Evolutionary conservation across 805 yeast species (phyloP), one percentile per base, ranked within the genome.

Genomic region (Danielozyma ontarioensis): DNA sequence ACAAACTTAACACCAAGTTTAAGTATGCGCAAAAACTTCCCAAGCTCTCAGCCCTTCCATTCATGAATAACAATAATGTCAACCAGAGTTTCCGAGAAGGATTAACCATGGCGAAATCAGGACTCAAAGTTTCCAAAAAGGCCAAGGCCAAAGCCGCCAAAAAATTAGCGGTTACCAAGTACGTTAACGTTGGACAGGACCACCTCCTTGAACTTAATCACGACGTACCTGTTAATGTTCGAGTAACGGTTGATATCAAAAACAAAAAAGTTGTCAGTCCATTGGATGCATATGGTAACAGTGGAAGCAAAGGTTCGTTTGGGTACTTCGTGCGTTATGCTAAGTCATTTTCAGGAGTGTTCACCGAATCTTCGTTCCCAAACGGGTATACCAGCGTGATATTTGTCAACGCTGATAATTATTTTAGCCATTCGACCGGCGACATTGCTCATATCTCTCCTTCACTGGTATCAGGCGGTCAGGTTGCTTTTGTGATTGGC

Each of bases 311-410:
- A 37, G 63, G 76, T 2, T 64, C 82, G 4, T 80, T 74, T 51
- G 95, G 95, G 0, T 88, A 82, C 53, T 74, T 72, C 36, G 89
- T 88, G 2, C 64, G 97, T 36, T 59, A 81, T 8, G 85, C 83
- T 3, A 64, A 68, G 33, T 50, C 63, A 4, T 78, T 87, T 47
- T 72, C 77, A 27, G 62, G 77, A 4, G 55, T 88, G 0, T 88
- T 85, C 57, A 80, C 93, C 12, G 84, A 83, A 47, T 70, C 83
- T 29, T 64, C 80, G 3, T 69, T 68, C 36, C 70, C 76, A 2
- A 57, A 59, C 2, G 95, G 95, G 1, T 88, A 88, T 53, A 67
- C 81, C 0, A 76, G 74, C 44, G 71, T 87, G 2, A 51, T 82
- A 2, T 83, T 73, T 57, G 72, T 79, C 17, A 75, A 78, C 37